phyloP scores from a whole-genome alignment of 345 rosid species.

The Hibiscus syriacus region DNA sequence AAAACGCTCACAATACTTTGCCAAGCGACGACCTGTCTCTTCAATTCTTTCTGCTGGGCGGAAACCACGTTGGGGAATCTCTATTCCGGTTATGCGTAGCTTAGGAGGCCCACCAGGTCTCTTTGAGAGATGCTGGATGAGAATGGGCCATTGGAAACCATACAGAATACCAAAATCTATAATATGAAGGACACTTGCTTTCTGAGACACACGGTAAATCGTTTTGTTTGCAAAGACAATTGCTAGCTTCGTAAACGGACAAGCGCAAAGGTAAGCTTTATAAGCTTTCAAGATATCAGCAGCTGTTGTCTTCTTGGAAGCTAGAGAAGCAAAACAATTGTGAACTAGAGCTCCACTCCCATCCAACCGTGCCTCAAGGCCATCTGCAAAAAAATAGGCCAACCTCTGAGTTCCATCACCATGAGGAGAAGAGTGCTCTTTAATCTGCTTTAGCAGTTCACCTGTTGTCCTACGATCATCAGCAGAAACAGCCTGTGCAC shows the following conservation, averaged over 20 bases:
- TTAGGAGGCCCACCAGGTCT: slow-evolving; percentile 44
- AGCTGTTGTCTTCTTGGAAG: slow-evolving; percentile 40
- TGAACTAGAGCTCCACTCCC: slow-evolving; percentile 33
- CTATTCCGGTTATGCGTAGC: slow-evolving; percentile 84
- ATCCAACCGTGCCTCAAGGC: slow-evolving; percentile 66
- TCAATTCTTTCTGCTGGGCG: slow-evolving; percentile 59
- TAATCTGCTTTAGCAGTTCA: slow-evolving; percentile 68
- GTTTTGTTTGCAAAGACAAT: slow-evolving; percentile 41
- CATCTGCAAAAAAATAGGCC: slow-evolving; percentile 79
- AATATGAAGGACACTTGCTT: slow-evolving; percentile 57
- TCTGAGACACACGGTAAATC: slow-evolving; percentile 42
- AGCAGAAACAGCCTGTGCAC: slow-evolving; percentile 70
- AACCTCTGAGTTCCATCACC: slow-evolving; percentile 81
- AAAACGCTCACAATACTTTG: slow-evolving; percentile 60
- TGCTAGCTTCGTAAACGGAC: slow-evolving; percentile 61
- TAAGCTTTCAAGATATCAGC: slow-evolving; percentile 58
- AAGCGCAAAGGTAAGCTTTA: slow-evolving; percentile 33
- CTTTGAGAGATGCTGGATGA: slow-evolving; percentile 49
- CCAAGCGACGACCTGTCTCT: slow-evolving; percentile 64
- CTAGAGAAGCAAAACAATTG: slow-evolving; percentile 21
- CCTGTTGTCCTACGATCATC: slow-evolving; percentile 56
- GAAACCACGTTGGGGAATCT: slow-evolving; percentile 66
- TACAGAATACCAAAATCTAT: slow-evolving; percentile 74
- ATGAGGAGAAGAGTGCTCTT: slow-evolving; percentile 48
- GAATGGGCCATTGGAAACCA: slow-evolving; percentile 89